phyloP scores from a whole-genome alignment of 495 filamentous ascomycete species.

The Penicillium robsamsonii region DNA sequence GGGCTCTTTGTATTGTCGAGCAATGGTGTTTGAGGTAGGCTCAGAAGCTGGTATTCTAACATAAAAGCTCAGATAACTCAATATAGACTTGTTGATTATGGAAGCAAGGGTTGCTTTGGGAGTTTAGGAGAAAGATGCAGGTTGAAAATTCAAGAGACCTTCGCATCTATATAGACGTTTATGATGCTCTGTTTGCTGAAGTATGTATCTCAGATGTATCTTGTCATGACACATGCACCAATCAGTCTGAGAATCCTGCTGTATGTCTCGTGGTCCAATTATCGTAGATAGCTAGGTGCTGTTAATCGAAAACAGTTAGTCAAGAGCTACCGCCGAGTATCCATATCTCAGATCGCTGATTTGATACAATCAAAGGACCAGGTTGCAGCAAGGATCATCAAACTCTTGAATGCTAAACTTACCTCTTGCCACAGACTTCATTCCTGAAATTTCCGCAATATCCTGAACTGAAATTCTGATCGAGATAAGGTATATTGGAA shows the following conservation, averaged over 20 bases:
- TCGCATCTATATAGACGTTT: slow-evolving; percentile 14
- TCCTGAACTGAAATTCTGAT: background rate
- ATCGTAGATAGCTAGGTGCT: background rate
- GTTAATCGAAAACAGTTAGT: slow-evolving; percentile 5
- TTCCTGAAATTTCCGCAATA: slow-evolving; percentile 4
- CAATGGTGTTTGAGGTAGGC: background rate
- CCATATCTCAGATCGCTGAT: slow-evolving; percentile 16
- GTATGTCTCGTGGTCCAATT: background rate
- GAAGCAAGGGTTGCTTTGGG: background rate
- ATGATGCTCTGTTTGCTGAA: background rate
- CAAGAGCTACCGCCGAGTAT: slow-evolving; percentile 9
- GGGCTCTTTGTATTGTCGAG: slow-evolving; percentile 1
- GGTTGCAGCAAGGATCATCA: background rate
- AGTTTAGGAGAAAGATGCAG: background rate
- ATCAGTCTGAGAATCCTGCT: slow-evolving; percentile 11
- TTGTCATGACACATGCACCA: slow-evolving; percentile 17
- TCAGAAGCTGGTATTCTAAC: background rate
- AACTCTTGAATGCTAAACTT: background rate
- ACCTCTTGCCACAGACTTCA: background rate
- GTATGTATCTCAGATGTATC: background rate
- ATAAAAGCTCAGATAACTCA: background rate
- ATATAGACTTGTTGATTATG: background rate
- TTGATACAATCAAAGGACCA: slow-evolving; percentile 8
- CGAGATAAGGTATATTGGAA: slow-evolving; percentile 16
- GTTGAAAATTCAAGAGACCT: background rate